Base-by-base conservation (phyloP, 2,329 filamentous ascomycete genomes). In the Pyrenochaeta sp. region DNA sequence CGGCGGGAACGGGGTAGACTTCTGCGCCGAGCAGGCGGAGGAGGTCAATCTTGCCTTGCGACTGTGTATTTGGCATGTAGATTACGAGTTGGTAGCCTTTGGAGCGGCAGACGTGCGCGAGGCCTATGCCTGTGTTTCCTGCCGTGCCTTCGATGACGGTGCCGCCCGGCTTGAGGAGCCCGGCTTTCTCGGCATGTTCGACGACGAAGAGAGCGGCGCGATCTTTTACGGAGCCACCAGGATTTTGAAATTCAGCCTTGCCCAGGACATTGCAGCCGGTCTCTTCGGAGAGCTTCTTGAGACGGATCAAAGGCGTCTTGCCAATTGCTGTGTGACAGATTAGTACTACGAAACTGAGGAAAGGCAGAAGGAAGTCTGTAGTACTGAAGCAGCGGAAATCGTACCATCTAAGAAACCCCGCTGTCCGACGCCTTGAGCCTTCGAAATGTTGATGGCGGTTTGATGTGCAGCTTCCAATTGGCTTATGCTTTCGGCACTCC, bases 41-140 rank as follows among this genome's bases (percentile, higher is more conserved):
- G 52, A 99, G 85, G 78, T 98, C 95, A 75, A 99, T 91, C 84
- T 99, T 99, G 77, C 93, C 95, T 81, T 97, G 94, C 22, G 93
- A 96, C 82, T 98, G 95, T 48, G 94, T 98, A 84, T 99, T 91
- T 71, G 95, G 95, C 95, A 99, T 98, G 87, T 98, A 99, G 77
- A 99, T 99, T 75, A 98, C 93, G 50, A 97, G 88, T 77, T 90
- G 90, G 85, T 99, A 98, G 40, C 94, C 95, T 71, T 90, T 90
- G 37, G 90, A 91, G 59, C 94, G 88, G 82, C 95, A 98, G 55
- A 99, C 95, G 81, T 98, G 95, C 22, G 95, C 95, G 43, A 99
- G 90, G 1, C 95, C 95, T 78, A 99, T 99, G 65, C 95, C 95
- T 30, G 95, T 99, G 84, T 98, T 99, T 52, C 95, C 95, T 0